Evolutionary conservation across 1,139 yeast species (phyloP).

Genomic region (Candida sanyaensis): DNA sequence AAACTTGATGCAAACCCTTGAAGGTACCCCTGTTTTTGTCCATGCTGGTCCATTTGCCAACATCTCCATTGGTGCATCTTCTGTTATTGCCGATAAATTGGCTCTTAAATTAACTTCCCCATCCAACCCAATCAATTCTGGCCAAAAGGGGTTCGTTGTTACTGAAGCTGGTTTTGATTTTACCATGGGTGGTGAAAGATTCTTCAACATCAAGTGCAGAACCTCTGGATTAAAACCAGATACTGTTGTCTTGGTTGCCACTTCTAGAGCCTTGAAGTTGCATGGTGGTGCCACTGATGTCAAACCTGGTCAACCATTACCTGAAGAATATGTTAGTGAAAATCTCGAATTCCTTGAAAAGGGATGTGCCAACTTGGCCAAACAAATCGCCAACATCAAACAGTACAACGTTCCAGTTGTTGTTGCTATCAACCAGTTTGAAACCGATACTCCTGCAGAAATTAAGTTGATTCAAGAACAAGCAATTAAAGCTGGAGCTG

Average conservation of each 20-base stretch:
- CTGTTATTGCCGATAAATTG: slow-evolving; percentile 93
- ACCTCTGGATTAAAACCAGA: slow-evolving; percentile 90
- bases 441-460: slow-evolving; percentile 81
- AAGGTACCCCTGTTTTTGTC: slow-evolving; percentile 97
- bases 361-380: slow-evolving; percentile 89
- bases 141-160: slow-evolving; percentile 85
- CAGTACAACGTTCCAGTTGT: slow-evolving; percentile 91
- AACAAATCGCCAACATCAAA: slow-evolving; percentile 87
- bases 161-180: slow-evolving; percentile 99
- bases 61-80: slow-evolving; percentile 94
- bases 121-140: slow-evolving; percentile 47
- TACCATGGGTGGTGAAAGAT: slow-evolving; percentile 99
- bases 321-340: slow-evolving; percentile 83
- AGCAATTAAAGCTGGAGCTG: slow-evolving; percentile 91
- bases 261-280: slow-evolving; percentile 94
- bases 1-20: slow-evolving; percentile 95
- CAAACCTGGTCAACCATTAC: slow-evolving; percentile 90
- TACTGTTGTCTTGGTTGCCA: slow-evolving; percentile 92
- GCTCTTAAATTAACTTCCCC: slow-evolving; percentile 85
- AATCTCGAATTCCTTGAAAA: slow-evolving; percentile 77
- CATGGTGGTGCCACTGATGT: slow-evolving; percentile 99
- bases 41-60: slow-evolving; percentile 99
- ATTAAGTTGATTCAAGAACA: slow-evolving; percentile 82
- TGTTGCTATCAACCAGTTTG: slow-evolving; percentile 93
- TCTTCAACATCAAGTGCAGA: slow-evolving; percentile 94